These are phyloP conservation scores for Tritrichomonas foetus DNA, from an alignment of 208 protist species.

Conservation along the genomic window DNA sequence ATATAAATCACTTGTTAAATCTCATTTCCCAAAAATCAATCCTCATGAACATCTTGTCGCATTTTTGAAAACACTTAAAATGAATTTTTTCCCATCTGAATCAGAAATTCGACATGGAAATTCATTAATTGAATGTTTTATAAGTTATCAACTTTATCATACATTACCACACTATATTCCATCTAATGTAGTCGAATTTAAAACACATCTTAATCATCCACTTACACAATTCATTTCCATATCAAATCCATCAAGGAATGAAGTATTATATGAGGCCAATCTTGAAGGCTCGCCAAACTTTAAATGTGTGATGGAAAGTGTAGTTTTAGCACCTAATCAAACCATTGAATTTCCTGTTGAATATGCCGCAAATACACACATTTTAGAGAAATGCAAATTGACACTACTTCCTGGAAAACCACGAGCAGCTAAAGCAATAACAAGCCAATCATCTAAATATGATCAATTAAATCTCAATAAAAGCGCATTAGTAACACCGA, in stretches of 20 bases:
- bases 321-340: neutral
- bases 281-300: neutral
- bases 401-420: neutral
- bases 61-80: neutral
- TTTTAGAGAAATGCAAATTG: neutral
- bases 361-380: neutral
- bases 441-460: neutral
- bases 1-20: neutral
- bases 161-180: neutral
- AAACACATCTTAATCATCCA: neutral
- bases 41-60: neutral
- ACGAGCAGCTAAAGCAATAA: neutral
- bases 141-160: neutral
- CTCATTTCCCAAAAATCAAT: neutral
- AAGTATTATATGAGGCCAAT: neutral
- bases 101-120: neutral
- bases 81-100: neutral
- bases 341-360: neutral
- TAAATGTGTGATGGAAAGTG: neutral
- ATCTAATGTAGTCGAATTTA: neutral
- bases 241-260: neutral
- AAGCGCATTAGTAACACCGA: no score
- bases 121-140: neutral
- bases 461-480: neutral
- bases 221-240: neutral